These are phyloP conservation scores for Colletotrichum neosansevieriae DNA, from an alignment of 2,329 filamentous ascomycete species.

Conservation along the genomic window DNA sequence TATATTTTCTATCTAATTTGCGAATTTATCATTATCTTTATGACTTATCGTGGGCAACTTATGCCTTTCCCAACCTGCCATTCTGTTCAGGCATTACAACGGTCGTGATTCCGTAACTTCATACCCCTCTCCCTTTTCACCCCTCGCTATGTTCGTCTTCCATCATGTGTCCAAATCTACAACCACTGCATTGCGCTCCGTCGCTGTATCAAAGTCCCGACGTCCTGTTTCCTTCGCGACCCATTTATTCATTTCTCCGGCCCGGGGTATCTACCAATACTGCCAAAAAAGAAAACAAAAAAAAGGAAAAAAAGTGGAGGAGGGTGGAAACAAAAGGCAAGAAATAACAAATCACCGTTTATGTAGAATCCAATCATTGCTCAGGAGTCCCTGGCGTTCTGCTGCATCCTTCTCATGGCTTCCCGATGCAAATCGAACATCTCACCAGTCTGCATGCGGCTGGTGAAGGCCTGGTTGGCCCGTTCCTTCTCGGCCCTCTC, in stretches of 20 bases:
- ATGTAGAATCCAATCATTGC: neutral
- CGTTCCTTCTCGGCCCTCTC: slow-evolving; percentile 68
- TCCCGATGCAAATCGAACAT: slow-evolving; percentile 83
- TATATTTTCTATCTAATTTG: neutral
- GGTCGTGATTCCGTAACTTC: neutral
- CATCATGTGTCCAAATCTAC: neutral
- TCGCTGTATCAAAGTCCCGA: slow-evolving; percentile 8
- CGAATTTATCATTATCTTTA: slow-evolving; percentile 32
- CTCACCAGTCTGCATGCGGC: slow-evolving; percentile 80
- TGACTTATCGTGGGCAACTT: neutral
- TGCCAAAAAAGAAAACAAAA: neutral
- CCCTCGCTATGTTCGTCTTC: neutral
- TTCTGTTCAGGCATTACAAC: slow-evolving; percentile 15
- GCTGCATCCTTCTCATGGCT: slow-evolving; percentile 84
- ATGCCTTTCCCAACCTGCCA: neutral
- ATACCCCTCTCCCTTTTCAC: neutral
- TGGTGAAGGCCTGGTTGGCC: slow-evolving; percentile 74
- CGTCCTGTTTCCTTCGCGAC: slow-evolving; percentile 27
- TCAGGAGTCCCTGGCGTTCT: slow-evolving; percentile 51
- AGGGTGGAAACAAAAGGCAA: neutral
- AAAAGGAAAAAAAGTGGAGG: neutral
- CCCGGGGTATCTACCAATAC: slow-evolving; percentile 37
- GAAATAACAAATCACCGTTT: neutral
- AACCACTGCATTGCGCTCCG: neutral
- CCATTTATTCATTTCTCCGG: slow-evolving; percentile 8